phyloP scores from a whole-genome alignment of 2,329 filamentous ascomycete species.

The Scedosporium dehoogii region DNA sequence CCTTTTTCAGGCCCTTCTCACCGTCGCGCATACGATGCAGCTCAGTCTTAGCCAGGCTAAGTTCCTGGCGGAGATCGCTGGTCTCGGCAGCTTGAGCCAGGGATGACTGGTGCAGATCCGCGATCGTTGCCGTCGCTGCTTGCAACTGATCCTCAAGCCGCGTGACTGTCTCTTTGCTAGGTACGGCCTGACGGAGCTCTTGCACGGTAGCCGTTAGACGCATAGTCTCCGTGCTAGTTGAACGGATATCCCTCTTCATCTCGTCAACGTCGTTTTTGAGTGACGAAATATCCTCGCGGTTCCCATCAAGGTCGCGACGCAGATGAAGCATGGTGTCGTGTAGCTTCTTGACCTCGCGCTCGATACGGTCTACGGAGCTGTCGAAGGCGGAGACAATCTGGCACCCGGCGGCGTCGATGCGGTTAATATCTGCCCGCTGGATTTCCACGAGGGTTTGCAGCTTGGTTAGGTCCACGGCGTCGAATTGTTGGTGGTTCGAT shows the following conservation, averaged over 20 bases:
- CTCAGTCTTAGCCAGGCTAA: conserved; percentile 14
- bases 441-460: conserved; percentile 23
- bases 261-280: conserved; percentile 17
- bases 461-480: conserved; percentile 15
- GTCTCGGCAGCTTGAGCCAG: conserved; percentile 11
- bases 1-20: conserved; percentile 14
- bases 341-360: conserved; percentile 22
- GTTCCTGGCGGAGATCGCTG: conserved; percentile 14
- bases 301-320: conserved; percentile 14
- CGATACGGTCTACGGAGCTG: conserved; percentile 22
- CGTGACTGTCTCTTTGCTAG: conserved; percentile 8
- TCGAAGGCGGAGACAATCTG: conserved; percentile 27
- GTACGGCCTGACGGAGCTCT: background rate
- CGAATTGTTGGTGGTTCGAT: background rate
- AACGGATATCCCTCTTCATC: conserved; percentile 5
- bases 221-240: background rate
- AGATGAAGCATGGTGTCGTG: conserved; percentile 18
- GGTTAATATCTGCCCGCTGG: conserved; percentile 24
- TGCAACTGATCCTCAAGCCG: conserved; percentile 16
- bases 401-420: conserved; percentile 25
- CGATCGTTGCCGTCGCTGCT: conserved; percentile 12
- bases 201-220: background rate
- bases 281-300: conserved; percentile 16
- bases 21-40: conserved; percentile 14
- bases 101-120: conserved; percentile 12